A percentile compares a stretch with the other conserved stretches of the same genome.
Evolutionary conservation across 495 filamentous ascomycete genomes (phyloP).

Genomic region (Coniosporium apollinis): DNA sequence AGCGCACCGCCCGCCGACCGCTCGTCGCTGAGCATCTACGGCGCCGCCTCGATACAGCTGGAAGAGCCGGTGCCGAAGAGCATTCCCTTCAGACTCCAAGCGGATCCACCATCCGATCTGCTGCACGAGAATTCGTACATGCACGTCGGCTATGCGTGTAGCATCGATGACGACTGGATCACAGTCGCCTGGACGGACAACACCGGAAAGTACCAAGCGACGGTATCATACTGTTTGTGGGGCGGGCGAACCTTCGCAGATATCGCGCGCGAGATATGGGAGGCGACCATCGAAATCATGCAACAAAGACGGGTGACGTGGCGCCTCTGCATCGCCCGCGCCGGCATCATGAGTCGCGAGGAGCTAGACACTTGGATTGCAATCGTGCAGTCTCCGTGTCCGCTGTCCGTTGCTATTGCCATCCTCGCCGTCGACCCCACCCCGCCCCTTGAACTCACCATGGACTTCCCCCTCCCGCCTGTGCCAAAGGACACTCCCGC

Average conservation of each 20-base stretch:
- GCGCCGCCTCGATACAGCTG: conserved; percentile 58
- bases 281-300: conserved; percentile 61
- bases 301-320: conserved; percentile 54
- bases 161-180: conserved; percentile 71
- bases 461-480: conserved; percentile 31
- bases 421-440: conserved; percentile 49
- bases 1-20: conserved; percentile 18
- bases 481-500: neutral
- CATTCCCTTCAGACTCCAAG: conserved; percentile 63
- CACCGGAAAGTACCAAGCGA: conserved; percentile 56
- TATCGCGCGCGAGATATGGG: conserved; percentile 68
- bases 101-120: conserved; percentile 49
- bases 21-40: conserved; percentile 29
- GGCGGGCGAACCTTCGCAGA: conserved; percentile 35
- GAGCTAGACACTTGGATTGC: conserved; percentile 46
- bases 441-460: conserved; percentile 48
- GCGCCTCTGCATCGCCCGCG: conserved; percentile 63
- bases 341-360: conserved; percentile 51
- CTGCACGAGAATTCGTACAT: conserved; percentile 72
- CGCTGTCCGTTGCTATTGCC: conserved; percentile 30
- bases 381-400: conserved; percentile 7
- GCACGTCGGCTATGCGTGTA: conserved; percentile 74
- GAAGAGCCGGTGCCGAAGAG: conserved; percentile 51
- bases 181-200: conserved; percentile 87
- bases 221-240: conserved; percentile 60